These are phyloP conservation scores for Clarireedia monteithiana DNA, from an alignment of 2,329 filamentous ascomycete species.

Conservation along the genomic window DNA sequence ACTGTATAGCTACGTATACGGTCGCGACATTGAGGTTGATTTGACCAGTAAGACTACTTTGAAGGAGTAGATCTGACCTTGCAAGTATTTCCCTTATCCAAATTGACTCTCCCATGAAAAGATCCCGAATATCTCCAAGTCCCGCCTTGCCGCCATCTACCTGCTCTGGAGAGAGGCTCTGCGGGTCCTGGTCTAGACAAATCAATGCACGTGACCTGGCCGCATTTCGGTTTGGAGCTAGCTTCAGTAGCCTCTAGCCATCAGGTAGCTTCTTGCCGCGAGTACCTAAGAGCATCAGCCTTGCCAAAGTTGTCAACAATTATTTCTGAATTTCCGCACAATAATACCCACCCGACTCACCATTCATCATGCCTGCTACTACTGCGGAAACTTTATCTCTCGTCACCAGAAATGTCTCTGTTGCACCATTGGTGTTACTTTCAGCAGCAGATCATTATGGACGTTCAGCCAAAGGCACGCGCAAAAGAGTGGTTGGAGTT, in stretches of 20 bases:
- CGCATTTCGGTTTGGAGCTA: slow-evolving; percentile 8
- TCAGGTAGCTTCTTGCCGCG: slow-evolving; percentile 10
- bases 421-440: slow-evolving; percentile 94
- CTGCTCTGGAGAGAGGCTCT: background rate
- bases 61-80: background rate
- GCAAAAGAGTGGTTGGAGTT: slow-evolving; percentile 86
- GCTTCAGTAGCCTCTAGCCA: background rate
- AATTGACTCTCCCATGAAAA: background rate
- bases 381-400: slow-evolving; percentile 94
- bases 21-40: background rate
- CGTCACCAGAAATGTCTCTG: slow-evolving; percentile 89
- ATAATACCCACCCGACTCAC: slow-evolving; percentile 12
- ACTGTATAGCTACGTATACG: background rate
- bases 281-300: slow-evolving; percentile 9
- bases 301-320: slow-evolving; percentile 11
- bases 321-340: background rate
- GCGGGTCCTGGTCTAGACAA: background rate
- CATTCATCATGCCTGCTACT: slow-evolving; percentile 76
- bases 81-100: background rate
- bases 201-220: background rate
- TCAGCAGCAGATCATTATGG: slow-evolving; percentile 98
- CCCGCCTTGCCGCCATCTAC: background rate
- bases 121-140: background rate
- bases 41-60: background rate
- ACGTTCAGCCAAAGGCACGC: slow-evolving; percentile 79